These are phyloP conservation scores for Aureobasidium lini DNA, from an alignment of 2,329 filamentous ascomycete genomes.

Conservation along the genomic window DNA sequence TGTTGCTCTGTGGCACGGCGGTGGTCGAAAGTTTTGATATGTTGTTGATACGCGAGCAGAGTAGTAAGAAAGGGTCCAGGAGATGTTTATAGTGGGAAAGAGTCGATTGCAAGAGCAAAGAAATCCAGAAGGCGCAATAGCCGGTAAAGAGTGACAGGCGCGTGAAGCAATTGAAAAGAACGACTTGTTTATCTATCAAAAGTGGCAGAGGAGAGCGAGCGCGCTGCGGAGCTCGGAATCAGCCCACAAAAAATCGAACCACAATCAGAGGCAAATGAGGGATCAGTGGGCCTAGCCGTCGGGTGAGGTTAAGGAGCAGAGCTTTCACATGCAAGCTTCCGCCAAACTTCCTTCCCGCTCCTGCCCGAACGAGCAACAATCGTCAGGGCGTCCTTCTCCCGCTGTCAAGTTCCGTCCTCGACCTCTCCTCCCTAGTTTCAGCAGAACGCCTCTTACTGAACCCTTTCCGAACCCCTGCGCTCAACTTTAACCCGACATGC, in stretches of 20 bases:
- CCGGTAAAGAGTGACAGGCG: slow-evolving; percentile 9
- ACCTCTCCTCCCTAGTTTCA: slow-evolving; percentile 1
- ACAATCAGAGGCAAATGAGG: slow-evolving; percentile 13
- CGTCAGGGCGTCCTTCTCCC: neutral
- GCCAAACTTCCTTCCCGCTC: neutral
- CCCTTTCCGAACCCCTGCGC: slow-evolving; percentile 6
- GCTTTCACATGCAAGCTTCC: neutral
- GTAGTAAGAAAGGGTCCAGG: neutral
- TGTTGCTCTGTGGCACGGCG: slow-evolving; percentile 23
- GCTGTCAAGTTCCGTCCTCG: neutral
- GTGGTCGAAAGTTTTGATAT: neutral
- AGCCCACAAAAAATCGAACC: slow-evolving; percentile 12
- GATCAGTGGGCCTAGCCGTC: slow-evolving; percentile 1
- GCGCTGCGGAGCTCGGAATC: slow-evolving; percentile 6
- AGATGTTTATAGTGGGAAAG: neutral
- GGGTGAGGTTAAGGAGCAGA: slow-evolving; percentile 1
- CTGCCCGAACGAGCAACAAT: neutral
- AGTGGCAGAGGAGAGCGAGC: slow-evolving; percentile 2
- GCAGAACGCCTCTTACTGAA: neutral
- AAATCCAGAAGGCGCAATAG: neutral
- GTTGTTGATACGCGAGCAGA: neutral
- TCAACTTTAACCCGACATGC: slow-evolving; percentile 7
- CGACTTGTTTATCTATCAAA: slow-evolving; percentile 11
- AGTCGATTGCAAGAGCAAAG: neutral
- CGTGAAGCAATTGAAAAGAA: slow-evolving; percentile 9